Evolutionary conservation across 345 rosid genomes (phyloP), one percentile per base, ranked within the genome.

Genomic region (Nasturtium officinale): DNA sequence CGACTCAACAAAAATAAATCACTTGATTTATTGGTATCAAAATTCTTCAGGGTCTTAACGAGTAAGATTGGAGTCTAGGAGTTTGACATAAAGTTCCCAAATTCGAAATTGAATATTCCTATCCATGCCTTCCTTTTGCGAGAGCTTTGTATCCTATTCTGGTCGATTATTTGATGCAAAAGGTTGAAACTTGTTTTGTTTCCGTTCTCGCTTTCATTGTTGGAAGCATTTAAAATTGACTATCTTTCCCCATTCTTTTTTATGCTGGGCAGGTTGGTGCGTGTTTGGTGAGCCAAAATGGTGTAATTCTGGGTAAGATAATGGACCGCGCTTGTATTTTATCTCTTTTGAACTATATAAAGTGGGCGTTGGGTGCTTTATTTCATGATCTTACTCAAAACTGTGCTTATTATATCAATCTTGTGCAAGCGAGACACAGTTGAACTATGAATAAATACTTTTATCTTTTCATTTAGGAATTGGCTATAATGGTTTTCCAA

Each of bases 401-500:
- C 10, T 30, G 42, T 47, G 20, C 43, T 46, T 20, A 35, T 26
- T n/a, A 23, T 62, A 62, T 9, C 53, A 43, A 43, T 29, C 67
- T 45, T 7, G 68, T 64, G 28, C 29, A 47, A 46, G 12, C 20
- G 45, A 35, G 58, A 30, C 17, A 2, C 10, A 13, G 6, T 40
- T 30, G 33, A 57, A 26, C 10, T 2, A 54, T 25, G 72, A 23
- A 16, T 64, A 35, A 10, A 42, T 20, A 25, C 26, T 15, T 46
- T 35, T 13, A 16, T 16, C 33, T 65, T 69, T 71, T 55, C 54
- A 20, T 73, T 72, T 66, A 91, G 97, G 97, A 69, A 94, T 94
- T 68, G 98, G 98, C 75, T 94, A 94, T 74, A 94, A 91, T 82
- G 98, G 98, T 52, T 91, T 94, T 88, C 97, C 97, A 30, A 86